These are phyloP conservation scores for Coleophoma cylindrospora DNA, from an alignment of 2,329 filamentous ascomycete species.

Conservation along the genomic window DNA sequence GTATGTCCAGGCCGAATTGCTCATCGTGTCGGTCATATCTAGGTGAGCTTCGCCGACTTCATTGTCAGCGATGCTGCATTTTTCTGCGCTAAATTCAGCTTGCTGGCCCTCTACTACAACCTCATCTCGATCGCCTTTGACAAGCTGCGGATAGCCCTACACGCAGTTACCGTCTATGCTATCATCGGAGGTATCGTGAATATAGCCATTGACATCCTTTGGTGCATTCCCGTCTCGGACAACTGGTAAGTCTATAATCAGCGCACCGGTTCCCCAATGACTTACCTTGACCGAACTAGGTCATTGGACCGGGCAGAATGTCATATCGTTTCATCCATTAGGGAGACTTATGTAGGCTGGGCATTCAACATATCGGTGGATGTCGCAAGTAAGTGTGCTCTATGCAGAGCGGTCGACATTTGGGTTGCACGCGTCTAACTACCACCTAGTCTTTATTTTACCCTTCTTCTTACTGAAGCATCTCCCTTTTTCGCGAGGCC, in stretches of 20 bases:
- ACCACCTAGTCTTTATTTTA: not conserved
- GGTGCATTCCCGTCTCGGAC: not conserved
- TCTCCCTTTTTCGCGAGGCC: not conserved
- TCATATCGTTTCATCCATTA: not conserved
- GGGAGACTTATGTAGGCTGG: not conserved
- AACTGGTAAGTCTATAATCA: not conserved
- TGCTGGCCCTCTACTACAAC: not conserved
- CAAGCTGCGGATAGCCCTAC: not conserved
- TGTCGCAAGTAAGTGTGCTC: not conserved
- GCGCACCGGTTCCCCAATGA: not conserved
- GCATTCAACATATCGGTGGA: not conserved
- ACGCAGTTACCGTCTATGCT: not conserved
- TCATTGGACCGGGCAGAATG: not conserved
- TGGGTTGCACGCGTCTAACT: not conserved
- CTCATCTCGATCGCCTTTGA: not conserved
- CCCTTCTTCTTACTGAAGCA: not conserved
- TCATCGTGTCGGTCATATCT: not conserved
- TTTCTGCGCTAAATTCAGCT: not conserved
- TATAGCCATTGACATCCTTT: not conserved
- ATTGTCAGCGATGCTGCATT: not conserved
- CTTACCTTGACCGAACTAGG: not conserved
- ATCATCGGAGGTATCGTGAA: not conserved
- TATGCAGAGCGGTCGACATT: not conserved
- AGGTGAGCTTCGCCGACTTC: not conserved
- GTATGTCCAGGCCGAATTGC: not conserved